Base-by-base conservation (phyloP, 2,329 filamentous ascomycete genomes). In the Colletotrichum gigasporum region DNA sequence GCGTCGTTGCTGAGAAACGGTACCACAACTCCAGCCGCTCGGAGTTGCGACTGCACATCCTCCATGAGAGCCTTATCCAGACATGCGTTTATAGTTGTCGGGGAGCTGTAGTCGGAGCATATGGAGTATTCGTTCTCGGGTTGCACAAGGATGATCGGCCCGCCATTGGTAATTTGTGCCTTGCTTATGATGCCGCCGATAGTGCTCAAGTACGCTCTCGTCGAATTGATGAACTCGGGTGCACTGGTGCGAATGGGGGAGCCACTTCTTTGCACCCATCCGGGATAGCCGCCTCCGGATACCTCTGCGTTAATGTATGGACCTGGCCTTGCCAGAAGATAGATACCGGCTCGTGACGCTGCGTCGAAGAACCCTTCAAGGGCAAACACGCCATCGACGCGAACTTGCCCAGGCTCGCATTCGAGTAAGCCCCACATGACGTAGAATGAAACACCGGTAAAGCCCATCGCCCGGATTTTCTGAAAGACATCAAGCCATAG, bases 391-490 rank as follows among this genome's bases (percentile, higher is more conserved):
- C 91, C 92, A 2, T 92, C 87, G 1, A 88, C 90, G 6, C 81
- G 81, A 71, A 92, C 93, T 3, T 87, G 80, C 1, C 91, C 92
- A 0, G 83, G 88, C 63, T 90, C 89, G 3, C 91, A 91, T 73
- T 95, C 92, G 0, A 93, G 75, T 4, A 95, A 79, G 3, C 90
- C 90, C 92, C 92, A 96, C 69, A 94, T 85, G 6, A 89, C 82
- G 71, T 95, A 95, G 74, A 94, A 93, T 0, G 91, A 93, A 1
- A 94, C 90, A 50, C 87, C 85, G 69, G 91, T 94, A 78, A 93
- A 94, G 0, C 93, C 92, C 1, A 93, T 77, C 0, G 91, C 90
- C 75, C 91, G 94, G 75, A 95, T 87, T 77, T 96, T 96, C 71
- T 96, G 90, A 69, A 96, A 90, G 3, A 94, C 73, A 68, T 95